Conservation (phyloP, 495 filamentous ascomycete genomes). For the Trichocladium antarcticum region DNA sequence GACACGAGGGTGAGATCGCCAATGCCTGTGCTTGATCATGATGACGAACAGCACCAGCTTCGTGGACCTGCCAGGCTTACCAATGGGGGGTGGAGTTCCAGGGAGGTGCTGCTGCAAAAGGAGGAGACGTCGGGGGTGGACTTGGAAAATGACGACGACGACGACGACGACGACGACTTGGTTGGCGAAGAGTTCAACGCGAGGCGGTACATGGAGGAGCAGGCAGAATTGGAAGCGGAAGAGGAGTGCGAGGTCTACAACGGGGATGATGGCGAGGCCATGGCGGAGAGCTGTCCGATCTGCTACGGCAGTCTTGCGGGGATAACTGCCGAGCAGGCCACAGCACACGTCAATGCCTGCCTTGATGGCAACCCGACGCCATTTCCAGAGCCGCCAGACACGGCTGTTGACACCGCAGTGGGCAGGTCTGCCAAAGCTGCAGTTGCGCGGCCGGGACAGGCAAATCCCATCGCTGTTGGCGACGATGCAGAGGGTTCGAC, state of each 20-base stretch:
- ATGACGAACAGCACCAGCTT: not conserved
- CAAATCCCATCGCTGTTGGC: constrained; percentile 52
- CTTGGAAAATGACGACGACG: constrained; percentile 15
- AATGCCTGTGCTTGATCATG: not conserved
- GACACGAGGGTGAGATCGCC: constrained; percentile 15
- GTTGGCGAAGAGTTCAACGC: constrained; percentile 54
- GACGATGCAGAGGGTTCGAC: constrained; percentile 22
- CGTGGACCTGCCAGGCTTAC: constrained; percentile 11
- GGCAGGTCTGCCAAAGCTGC: constrained; percentile 54
- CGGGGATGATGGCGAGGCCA: constrained; percentile 8
- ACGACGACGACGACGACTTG: constrained; percentile 40
- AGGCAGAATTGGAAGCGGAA: constrained; percentile 45
- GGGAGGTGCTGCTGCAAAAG: constrained; percentile 9
- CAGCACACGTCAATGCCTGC: constrained; percentile 84
- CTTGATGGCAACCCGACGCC: constrained; percentile 66
- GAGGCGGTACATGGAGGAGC: constrained; percentile 51
- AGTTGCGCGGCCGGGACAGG: constrained; percentile 63
- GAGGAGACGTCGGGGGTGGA: constrained; percentile 16
- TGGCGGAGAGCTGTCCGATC: constrained; percentile 55
- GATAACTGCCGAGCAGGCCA: constrained; percentile 45
- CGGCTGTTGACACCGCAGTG: constrained; percentile 24
- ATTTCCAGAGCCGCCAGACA: constrained; percentile 21
- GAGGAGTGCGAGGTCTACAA: constrained; percentile 33
- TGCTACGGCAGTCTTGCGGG: constrained; percentile 54
- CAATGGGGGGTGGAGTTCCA: constrained; percentile 9